Conservation (phyloP, 1,139 yeast species). For the Yamadazyma trypodendri region DNA sequence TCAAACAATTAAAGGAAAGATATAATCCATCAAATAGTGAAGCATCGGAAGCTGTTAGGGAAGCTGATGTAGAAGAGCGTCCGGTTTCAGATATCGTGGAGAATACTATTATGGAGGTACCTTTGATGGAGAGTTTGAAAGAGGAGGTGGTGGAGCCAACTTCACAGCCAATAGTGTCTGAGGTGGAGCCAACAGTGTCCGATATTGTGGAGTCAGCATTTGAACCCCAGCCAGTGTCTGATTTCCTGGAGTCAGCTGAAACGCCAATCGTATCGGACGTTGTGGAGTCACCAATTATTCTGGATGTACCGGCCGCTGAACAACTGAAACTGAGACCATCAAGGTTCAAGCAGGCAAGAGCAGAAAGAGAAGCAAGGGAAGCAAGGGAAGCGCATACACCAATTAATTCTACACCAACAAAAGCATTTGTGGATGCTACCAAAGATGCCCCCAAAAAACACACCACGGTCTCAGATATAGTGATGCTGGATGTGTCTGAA, state of each 20-base stretch:
- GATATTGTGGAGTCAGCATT: background rate
- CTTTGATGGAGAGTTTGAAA: constrained; percentile 5
- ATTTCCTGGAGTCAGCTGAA: constrained; percentile 8
- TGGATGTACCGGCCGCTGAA: background rate
- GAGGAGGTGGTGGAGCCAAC: constrained; percentile 6
- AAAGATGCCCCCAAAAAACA: background rate
- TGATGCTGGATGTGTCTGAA: constrained; percentile 4
- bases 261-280: constrained; percentile 1
- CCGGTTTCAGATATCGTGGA: constrained; percentile 10
- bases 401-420: too few relatives aligned
- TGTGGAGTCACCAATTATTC: background rate
- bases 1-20: constrained; percentile 21
- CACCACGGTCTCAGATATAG: background rate
- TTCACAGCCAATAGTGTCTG: background rate
- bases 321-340: background rate
- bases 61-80: constrained; percentile 8
- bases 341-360: constrained; percentile 1
- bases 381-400: too few relatives aligned
- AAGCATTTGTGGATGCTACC: background rate
- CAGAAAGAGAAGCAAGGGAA: background rate
- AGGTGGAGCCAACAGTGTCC: background rate
- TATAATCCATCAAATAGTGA: constrained; percentile 7
- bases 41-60: background rate
- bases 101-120: background rate
- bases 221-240: background rate